Percentiles rank a stretch among this genome's conserved stretches.
Evolutionary conservation across 345 rosid species (phyloP).

Genomic region (Streptanthus diversifolius): DNA sequence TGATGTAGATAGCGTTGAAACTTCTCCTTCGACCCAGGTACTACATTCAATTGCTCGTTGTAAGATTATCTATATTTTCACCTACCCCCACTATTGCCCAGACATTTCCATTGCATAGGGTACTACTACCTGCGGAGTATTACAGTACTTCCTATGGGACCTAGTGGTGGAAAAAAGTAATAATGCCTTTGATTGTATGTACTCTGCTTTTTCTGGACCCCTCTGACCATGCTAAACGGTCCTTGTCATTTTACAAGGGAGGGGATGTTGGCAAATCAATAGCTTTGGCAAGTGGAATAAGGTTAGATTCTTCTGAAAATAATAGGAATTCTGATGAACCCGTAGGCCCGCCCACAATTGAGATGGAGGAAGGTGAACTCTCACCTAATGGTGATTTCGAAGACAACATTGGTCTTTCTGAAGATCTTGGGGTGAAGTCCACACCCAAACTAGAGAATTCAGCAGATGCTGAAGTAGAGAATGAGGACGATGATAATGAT

Average conservation of each 20-base stretch:
- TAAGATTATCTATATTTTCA: neutral
- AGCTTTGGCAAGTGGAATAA: constrained; percentile 36
- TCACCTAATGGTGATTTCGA: constrained; percentile 80
- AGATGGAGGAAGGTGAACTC: constrained; percentile 95
- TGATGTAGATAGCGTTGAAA: constrained; percentile 38
- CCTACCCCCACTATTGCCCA: neutral
- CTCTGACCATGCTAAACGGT: neutral
- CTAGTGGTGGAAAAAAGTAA: neutral
- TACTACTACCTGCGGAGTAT: neutral
- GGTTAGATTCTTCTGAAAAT: constrained; percentile 33
- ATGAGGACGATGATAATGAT: constrained; percentile 74
- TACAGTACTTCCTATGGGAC: neutral
- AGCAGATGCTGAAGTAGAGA: constrained; percentile 53
- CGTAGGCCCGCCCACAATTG: constrained; percentile 48
- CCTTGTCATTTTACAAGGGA: constrained; percentile 40
- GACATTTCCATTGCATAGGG: constrained; percentile 14
- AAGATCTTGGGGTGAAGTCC: constrained; percentile 44
- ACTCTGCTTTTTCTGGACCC: neutral
- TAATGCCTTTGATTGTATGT: neutral
- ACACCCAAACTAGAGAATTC: constrained; percentile 39
- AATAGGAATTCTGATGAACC: constrained; percentile 40
- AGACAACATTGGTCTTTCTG: constrained; percentile 55
- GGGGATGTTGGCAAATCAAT: constrained; percentile 38
- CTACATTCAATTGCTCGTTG: constrained; percentile 6
- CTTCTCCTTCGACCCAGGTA: constrained; percentile 53